A percentile compares a stretch with the other conserved stretches of the same genome.
Conservation (phyloP, 805 yeast species). For the Wickerhamomyces chambardii region DNA sequence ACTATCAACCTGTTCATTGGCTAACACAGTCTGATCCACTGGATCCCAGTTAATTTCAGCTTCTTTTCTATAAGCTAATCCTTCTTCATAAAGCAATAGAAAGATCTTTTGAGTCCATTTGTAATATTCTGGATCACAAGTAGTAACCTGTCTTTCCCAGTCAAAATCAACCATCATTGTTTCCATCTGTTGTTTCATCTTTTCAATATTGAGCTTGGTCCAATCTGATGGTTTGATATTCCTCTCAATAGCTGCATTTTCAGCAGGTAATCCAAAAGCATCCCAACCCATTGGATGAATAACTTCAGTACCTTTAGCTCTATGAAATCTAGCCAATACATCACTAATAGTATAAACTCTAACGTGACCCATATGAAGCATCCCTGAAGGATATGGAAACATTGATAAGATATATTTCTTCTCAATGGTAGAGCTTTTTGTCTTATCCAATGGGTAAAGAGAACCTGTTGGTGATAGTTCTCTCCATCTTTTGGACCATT, state of each 20-base stretch:
- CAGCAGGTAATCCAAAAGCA: slow-evolving; percentile 97
- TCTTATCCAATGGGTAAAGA: slow-evolving; percentile 25
- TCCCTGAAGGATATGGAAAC: slow-evolving; percentile 97
- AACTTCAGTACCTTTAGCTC: slow-evolving; percentile 69
- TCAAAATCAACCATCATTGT: slow-evolving; percentile 81
- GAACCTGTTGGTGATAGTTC: slow-evolving; percentile 22
- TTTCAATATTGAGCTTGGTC: slow-evolving; percentile 74
- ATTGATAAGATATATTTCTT: slow-evolving; percentile 65
- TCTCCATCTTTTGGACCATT: slow-evolving; percentile 46
- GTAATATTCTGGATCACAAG: slow-evolving; percentile 83
- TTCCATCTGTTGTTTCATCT: slow-evolving; percentile 79
- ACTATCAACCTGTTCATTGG: slow-evolving; percentile 92
- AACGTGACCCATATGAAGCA: slow-evolving; percentile 87
- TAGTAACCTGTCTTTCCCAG: slow-evolving; percentile 86
- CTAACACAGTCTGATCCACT: slow-evolving; percentile 86
- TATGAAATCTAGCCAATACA: slow-evolving; percentile 66
- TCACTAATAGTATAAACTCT: slow-evolving; percentile 91
- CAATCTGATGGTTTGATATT: slow-evolving; percentile 71
- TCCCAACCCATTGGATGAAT: slow-evolving; percentile 99
- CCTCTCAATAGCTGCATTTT: slow-evolving; percentile 92
- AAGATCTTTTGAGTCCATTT: slow-evolving; percentile 90
- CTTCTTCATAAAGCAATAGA: slow-evolving; percentile 59
- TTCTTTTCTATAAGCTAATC: slow-evolving; percentile 75
- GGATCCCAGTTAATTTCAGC: slow-evolving; percentile 99
- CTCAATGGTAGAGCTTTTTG: slow-evolving; percentile 8